Percentiles rank a stretch among this genome's conserved stretches.
phyloP scores from a whole-genome alignment of 139 green algal species.

The Spirogloea muscicola region DNA sequence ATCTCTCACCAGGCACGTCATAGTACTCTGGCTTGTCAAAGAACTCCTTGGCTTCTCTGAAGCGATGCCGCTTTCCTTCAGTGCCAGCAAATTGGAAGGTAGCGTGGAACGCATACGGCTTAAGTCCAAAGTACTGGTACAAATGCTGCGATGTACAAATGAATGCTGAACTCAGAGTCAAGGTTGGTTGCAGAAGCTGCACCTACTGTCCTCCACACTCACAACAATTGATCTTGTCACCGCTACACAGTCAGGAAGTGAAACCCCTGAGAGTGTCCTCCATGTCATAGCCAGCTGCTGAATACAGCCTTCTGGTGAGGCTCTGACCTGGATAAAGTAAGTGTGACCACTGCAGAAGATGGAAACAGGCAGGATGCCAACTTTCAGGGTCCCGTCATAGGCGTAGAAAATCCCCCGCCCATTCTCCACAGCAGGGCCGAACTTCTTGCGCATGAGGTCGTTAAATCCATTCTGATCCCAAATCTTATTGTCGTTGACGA shows the following conservation, averaged over 20 bases:
- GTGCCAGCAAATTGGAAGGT: conserved; percentile 95
- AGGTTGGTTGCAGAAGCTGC: too few species aligned
- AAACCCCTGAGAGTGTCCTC: too few species aligned
- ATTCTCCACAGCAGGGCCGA: neutral
- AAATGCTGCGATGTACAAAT: conserved; percentile 54
- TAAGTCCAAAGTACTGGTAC: conserved; percentile 60
- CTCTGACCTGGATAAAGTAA: conserved; percentile 78
- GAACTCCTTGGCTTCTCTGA: conserved; percentile 83
- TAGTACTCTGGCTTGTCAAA: conserved; percentile 69
- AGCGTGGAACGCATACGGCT: conserved; percentile 84
- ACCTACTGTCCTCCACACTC: too few species aligned
- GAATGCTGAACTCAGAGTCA: too few species aligned
- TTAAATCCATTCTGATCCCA: conserved; percentile 62
- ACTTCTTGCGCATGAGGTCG: conserved; percentile 53
- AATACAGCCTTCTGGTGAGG: too few species aligned
- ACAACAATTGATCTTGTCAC: too few species aligned
- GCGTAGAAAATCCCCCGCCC: conserved; percentile 53
- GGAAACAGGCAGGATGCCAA: conserved; percentile 87
- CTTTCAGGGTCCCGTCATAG: conserved; percentile 65
- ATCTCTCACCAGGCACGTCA: too few species aligned
- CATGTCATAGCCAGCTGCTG: too few species aligned
- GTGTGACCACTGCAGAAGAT: conserved; percentile 88
- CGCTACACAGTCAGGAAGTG: too few species aligned
- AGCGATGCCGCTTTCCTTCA: conserved; percentile 84
- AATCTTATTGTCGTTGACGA: conserved; percentile 47